Evolutionary conservation across 2,329 filamentous ascomycete genomes (phyloP), one percentile per base, ranked within the genome.

Genomic region (Leptographium procerum): DNA sequence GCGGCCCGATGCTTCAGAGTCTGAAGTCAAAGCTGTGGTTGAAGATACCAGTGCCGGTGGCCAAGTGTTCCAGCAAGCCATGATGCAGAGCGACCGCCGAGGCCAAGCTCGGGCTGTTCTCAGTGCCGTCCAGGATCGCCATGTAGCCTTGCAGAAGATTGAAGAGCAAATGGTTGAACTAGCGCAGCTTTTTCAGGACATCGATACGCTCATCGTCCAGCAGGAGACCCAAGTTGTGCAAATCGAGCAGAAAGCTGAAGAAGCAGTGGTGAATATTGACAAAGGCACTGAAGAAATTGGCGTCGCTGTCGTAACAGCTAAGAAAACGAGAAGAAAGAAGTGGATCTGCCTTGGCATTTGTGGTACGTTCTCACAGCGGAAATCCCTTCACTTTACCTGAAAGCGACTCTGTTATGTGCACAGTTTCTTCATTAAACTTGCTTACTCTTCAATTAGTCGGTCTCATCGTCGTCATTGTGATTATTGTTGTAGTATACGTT

Each of bases 111-210:
- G 87, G 63, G 83, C 85, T 43, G 89, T 90, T 40, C 79, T 95
- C 58, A 82, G 82, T 65, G 89, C 89, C 64, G 90, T 95, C 40
- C 82, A 87, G 71, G 84, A 88, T 67, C 87, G 94, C 64, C 91
- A 96, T 71, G 84, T 84, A 56, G 91, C 89, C 48, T 88, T 99
- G 65, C 83, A 91, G 73, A 92, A 95, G 79, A 96, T 97, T 68
- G 91, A 96, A 76, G 79, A 83, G 68, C 88, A 95, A 69, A 88
- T 97, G 82, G 84, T 89, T 13, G 88, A 96, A 72, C 78, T 99
- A 59, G 84, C 88, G 7, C 84, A 94, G 72, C 77, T 97, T 57
- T 95, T 96, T 82, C 83, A 91, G 69, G 87, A 96, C 65, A 86
- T 97, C 75, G 89, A 96, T 65, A 84, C 85, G 34, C 77, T 95